These are phyloP conservation scores for Elongisporangium anandrum DNA, from an alignment of 352 stramenopile species.

Conservation along the genomic window DNA sequence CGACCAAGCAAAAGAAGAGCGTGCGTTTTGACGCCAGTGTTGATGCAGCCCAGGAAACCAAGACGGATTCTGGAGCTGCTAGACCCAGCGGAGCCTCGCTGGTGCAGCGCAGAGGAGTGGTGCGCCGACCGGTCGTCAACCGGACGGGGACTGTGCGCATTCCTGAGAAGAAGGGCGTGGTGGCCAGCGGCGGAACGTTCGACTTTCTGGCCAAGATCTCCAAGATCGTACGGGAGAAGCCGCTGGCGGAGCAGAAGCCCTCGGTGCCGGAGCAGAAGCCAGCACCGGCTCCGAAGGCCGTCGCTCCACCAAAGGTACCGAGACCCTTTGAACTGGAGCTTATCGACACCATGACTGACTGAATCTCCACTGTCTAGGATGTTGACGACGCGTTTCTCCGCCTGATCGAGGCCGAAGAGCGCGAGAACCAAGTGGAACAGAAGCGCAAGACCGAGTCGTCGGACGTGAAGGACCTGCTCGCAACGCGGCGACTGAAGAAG, in stretches of 20 bases:
- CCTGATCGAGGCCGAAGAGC: constrained; percentile 74
- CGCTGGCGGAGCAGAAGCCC: constrained; percentile 1
- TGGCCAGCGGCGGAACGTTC: constrained; percentile 76
- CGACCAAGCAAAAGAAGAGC: constrained; percentile 32
- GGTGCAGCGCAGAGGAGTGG: background rate
- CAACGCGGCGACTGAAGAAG: constrained; percentile 38
- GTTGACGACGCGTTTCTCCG: constrained; percentile 74
- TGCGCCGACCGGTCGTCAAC: background rate
- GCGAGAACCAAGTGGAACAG: constrained; percentile 47
- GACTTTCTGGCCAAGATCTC: constrained; percentile 86
- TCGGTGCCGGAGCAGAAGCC: constrained; percentile 17
- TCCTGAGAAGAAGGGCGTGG: constrained; percentile 52
- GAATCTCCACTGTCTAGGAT: constrained; percentile 24
- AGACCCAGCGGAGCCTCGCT: background rate
- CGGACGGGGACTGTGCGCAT: constrained; percentile 9
- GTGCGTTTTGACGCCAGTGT: constrained; percentile 56
- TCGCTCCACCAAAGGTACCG: constrained; percentile 21
- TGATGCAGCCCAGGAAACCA: constrained; percentile 23
- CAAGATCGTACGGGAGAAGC: constrained; percentile 2
- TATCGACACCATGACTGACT: background rate
- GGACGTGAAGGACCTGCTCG: constrained; percentile 54
- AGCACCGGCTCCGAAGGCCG: constrained; percentile 1
- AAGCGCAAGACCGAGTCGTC: constrained; percentile 51
- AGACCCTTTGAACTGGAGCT: background rate
- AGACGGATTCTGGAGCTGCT: constrained; percentile 4